Base-by-base conservation (phyloP, 2,329 filamentous ascomycete genomes). In the Aspergillus pseudoglaucus region DNA sequence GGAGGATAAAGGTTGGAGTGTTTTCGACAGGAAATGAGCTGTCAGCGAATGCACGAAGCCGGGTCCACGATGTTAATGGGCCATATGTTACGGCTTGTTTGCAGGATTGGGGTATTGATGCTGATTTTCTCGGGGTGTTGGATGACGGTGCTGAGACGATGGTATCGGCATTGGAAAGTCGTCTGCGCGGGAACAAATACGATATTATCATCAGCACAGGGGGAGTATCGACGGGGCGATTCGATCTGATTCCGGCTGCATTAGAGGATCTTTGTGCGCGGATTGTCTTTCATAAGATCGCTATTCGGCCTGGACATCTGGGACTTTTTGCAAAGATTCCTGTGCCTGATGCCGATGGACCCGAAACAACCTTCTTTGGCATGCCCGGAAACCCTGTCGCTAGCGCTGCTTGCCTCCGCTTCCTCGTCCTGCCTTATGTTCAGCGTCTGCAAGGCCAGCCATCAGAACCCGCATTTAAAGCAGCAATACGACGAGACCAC, bases 301-400 rank as follows among this genome's bases (percentile, higher is more conserved):
- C 48, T 9, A 62, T 66, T n/a, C 49, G 56, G 9, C 63, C 63
- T 12, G 63, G 63, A 1, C 61, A 59, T 47, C 62, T 62, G 1
- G 57, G 55, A 1, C 49, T 66, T 10, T 64, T 65, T 42, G 61
- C 59, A 0, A 52, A 46, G 12, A 25, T 65, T 35, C 49, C 51
- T 12, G 6, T 5, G 3, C 4, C 32, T 14, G 17, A 38, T 15
- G 6, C 0, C 18, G 17, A 23, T 17, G 27, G n/a, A 12, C n/a
- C 30, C 5, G 38, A 47, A 10, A 54, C 50, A 10, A 53, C 55
- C 14, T 61, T 64, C 38, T 64, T 64, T 47, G 60, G 61, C 1
- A 46, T 64, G 3, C 60, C 60, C 1, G 60, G 60, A 9, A 59
- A 63, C 45, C 58, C 59, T 2, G 50, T 62, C 0, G 60, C 62